phyloP scores from a whole-genome alignment of 2,329 filamentous ascomycete genomes.

The Sporothrix schenckii region DNA sequence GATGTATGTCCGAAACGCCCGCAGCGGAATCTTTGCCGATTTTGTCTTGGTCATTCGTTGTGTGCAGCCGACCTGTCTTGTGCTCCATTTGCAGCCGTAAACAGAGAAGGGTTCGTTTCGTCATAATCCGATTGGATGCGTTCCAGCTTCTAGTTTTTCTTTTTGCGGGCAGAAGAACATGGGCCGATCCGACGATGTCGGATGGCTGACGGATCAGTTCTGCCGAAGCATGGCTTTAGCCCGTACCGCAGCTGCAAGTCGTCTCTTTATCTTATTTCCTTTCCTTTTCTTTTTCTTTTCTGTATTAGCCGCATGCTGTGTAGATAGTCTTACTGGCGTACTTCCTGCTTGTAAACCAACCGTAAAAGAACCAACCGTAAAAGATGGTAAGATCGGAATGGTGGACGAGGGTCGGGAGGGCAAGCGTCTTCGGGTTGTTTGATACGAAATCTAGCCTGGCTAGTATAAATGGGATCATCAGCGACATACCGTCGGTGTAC shows the following conservation, averaged over 20 bases:
- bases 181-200: constrained; percentile 29
- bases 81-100: neutral
- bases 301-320: neutral
- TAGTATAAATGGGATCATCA: no score
- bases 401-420: neutral
- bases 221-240: neutral
- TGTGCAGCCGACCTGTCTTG: neutral
- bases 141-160: neutral
- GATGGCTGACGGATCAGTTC: neutral
- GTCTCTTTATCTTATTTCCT: neutral
- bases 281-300: neutral
- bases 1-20: neutral
- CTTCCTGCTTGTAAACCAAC: no score
- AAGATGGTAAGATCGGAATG: neutral
- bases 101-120: neutral
- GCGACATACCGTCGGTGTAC: neutral
- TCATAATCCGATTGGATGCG: constrained; percentile 8
- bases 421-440: neutral
- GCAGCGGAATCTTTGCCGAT: neutral
- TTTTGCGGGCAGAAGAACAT: constrained; percentile 17
- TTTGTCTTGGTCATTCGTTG: neutral
- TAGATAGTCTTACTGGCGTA: neutral
- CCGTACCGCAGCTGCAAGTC: neutral
- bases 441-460: no score
- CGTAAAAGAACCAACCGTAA: neutral